Evolutionary conservation across 805 yeast genomes (phyloP).

Genomic region (Cyberlindnera euphorbiiphila): DNA sequence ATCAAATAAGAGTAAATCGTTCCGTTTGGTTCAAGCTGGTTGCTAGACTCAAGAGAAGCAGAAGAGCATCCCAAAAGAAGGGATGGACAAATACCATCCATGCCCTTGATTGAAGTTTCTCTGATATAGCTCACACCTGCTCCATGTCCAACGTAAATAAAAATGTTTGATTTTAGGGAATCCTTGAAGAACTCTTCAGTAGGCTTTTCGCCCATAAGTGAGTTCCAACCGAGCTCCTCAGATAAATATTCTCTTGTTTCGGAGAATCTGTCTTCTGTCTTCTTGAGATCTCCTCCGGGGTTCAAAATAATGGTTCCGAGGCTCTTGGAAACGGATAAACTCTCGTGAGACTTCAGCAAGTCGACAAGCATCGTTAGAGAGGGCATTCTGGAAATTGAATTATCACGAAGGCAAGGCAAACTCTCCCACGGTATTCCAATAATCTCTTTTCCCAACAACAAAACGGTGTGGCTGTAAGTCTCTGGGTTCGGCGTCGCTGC

Average conservation of each 20-base stretch:
- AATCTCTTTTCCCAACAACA: constrained; percentile 65
- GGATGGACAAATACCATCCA: constrained; percentile 48
- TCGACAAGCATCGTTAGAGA: constrained; percentile 46
- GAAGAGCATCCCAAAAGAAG: constrained; percentile 90
- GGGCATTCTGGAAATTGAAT: constrained; percentile 73
- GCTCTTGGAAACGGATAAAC: constrained; percentile 22
- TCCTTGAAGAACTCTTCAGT: constrained; percentile 46
- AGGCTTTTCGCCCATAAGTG: constrained; percentile 55
- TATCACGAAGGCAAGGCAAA: constrained; percentile 46
- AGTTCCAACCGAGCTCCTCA: constrained; percentile 41
- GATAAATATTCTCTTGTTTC: constrained; percentile 35
- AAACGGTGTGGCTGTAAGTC: constrained; percentile 50
- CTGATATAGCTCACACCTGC: constrained; percentile 86
- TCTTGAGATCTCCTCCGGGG: constrained; percentile 72
- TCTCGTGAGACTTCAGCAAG: constrained; percentile 27
- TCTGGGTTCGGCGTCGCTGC: constrained; percentile 11
- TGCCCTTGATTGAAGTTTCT: constrained; percentile 46
- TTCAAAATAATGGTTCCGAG: constrained; percentile 66
- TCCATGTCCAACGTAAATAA: constrained; percentile 90
- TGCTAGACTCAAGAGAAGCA: constrained; percentile 56
- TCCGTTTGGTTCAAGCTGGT: constrained; percentile 68
- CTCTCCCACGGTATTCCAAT: constrained; percentile 91
- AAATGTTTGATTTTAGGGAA: constrained; percentile 45
- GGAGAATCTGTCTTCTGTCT: constrained; percentile 60
- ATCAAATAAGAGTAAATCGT: constrained; percentile 69